Percentiles rank a stretch among this genome's conserved stretches.
Evolutionary conservation across 1,284 basidiomycete genomes (phyloP).

Genomic region (Ustilago tritici): DNA sequence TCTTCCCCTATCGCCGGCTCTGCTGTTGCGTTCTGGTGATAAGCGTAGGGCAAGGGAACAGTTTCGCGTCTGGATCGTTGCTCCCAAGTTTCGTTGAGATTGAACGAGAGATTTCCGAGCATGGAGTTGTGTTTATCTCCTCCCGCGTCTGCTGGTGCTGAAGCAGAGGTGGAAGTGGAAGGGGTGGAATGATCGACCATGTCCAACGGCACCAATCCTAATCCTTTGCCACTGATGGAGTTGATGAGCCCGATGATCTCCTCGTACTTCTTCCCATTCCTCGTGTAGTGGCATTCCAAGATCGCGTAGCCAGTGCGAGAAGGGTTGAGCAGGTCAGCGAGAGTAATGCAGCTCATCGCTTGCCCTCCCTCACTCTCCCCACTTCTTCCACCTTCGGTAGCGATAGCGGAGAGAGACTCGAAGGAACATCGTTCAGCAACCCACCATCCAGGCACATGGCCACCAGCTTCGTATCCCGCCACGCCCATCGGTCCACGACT

Average conservation of each 20-base stretch:
- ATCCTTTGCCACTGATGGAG: neutral
- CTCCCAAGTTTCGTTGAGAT: slow-evolving; percentile 52
- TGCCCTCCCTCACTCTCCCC: neutral
- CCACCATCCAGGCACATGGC: slow-evolving; percentile 53
- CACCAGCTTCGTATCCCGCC: slow-evolving; percentile 32
- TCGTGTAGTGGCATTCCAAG: slow-evolving; percentile 33
- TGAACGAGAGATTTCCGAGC: slow-evolving; percentile 56
- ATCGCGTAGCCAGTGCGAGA: slow-evolving; percentile 25
- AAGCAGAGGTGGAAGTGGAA: neutral
- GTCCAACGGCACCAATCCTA: slow-evolving; percentile 29
- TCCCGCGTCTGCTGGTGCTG: neutral
- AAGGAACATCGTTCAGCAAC: slow-evolving; percentile 23
- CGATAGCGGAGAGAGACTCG: slow-evolving; percentile 13
- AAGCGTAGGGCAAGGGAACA: slow-evolving; percentile 60
- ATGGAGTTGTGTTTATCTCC: slow-evolving; percentile 38
- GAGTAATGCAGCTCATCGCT: slow-evolving; percentile 6
- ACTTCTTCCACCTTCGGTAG: neutral
- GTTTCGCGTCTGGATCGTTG: slow-evolving; percentile 55
- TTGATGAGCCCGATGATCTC: slow-evolving; percentile 30
- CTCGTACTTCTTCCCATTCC: slow-evolving; percentile 46
- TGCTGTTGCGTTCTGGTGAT: slow-evolving; percentile 35
- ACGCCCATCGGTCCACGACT: slow-evolving; percentile 53
- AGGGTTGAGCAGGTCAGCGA: slow-evolving; percentile 29
- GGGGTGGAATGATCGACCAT: slow-evolving; percentile 25
- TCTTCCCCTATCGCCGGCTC: neutral